A percentile compares a stretch with the other conserved stretches of the same genome.
Evolutionary conservation across 805 yeast species (phyloP).

Genomic region (Hanseniaspora mollemarum): DNA sequence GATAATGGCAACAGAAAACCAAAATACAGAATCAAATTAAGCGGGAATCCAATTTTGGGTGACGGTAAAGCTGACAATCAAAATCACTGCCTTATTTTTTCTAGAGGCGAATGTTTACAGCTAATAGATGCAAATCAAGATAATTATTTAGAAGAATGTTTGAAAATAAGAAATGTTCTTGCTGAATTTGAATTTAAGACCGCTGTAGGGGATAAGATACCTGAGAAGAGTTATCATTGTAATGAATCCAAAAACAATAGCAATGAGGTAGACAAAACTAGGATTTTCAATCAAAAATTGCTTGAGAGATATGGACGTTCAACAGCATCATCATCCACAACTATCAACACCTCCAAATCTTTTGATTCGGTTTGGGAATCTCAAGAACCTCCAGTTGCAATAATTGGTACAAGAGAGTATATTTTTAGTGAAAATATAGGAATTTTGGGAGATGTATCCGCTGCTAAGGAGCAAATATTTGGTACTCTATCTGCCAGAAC

Average conservation of each 20-base stretch:
- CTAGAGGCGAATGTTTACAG: constrained; percentile 72
- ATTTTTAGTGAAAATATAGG: constrained; percentile 76
- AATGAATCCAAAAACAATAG: too few relatives aligned
- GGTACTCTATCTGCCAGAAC: constrained; percentile 78
- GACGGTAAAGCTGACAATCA: constrained; percentile 82
- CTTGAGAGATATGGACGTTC: neutral
- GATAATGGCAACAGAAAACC: constrained; percentile 51
- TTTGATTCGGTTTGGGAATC: constrained; percentile 16
- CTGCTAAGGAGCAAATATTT: constrained; percentile 80
- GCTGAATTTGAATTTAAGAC: constrained; percentile 60
- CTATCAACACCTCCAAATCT: constrained; percentile 23
- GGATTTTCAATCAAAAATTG: neutral
- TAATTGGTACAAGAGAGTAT: constrained; percentile 74
- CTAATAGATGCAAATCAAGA: constrained; percentile 78
- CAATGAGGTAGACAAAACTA: neutral
- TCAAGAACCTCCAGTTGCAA: constrained; percentile 53
- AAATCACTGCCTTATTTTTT: constrained; percentile 61
- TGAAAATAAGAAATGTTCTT: constrained; percentile 58
- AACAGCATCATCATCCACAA: neutral
- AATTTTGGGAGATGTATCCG: constrained; percentile 73
- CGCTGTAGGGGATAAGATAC: constrained; percentile 1
- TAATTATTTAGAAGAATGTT: constrained; percentile 69
- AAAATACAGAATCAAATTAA: constrained; percentile 50
- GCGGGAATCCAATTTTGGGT: constrained; percentile 75
- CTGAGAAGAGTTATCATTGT: neutral